Evolutionary conservation across 1,284 basidiomycete species (phyloP).

Genomic region (Moesziomyces globuligerus): DNA sequence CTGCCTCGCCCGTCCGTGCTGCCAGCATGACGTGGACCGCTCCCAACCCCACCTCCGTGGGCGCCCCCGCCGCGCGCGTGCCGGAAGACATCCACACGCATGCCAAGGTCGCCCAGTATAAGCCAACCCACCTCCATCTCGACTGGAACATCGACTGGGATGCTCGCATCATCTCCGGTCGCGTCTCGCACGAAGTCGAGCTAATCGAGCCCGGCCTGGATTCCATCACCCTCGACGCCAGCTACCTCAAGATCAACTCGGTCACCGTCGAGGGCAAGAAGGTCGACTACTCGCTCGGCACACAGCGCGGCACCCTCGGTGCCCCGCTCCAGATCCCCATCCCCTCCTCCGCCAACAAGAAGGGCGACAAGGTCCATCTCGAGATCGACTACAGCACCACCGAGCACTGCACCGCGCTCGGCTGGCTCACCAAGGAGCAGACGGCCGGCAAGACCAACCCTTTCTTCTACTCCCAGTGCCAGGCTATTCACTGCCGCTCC

Average conservation of each 20-base stretch:
- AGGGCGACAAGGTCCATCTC: conserved; percentile 53
- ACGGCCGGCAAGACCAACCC: conserved; percentile 81
- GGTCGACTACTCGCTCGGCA: conserved; percentile 72
- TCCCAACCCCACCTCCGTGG: conserved; percentile 57
- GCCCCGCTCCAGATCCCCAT: conserved; percentile 68
- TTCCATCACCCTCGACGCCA: conserved; percentile 82
- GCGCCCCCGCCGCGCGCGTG: conserved; percentile 42
- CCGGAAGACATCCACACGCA: conserved; percentile 61
- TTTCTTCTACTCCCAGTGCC: conserved; percentile 93
- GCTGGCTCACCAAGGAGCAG: conserved; percentile 92
- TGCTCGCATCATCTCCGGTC: conserved; percentile 76
- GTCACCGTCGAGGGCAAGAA: conserved; percentile 73
- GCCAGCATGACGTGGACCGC: conserved; percentile 55
- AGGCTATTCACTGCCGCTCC: conserved; percentile 72
- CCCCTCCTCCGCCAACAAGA: conserved; percentile 44
- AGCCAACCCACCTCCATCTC: conserved; percentile 69
- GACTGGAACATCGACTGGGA: conserved; percentile 87
- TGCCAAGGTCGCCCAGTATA: conserved; percentile 56
- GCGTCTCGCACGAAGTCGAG: conserved; percentile 76
- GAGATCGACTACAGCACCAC: conserved; percentile 73
- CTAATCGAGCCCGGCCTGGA: conserved; percentile 74
- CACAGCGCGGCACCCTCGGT: conserved; percentile 68
- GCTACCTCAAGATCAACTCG: conserved; percentile 76
- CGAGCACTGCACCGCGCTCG: conserved; percentile 82
- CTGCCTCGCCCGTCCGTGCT: not conserved